Percentiles rank a stretch among this genome's conserved stretches.
Conservation (phyloP, 192 early-diverging fungal genomes). For the Haplosporangium gracile region DNA sequence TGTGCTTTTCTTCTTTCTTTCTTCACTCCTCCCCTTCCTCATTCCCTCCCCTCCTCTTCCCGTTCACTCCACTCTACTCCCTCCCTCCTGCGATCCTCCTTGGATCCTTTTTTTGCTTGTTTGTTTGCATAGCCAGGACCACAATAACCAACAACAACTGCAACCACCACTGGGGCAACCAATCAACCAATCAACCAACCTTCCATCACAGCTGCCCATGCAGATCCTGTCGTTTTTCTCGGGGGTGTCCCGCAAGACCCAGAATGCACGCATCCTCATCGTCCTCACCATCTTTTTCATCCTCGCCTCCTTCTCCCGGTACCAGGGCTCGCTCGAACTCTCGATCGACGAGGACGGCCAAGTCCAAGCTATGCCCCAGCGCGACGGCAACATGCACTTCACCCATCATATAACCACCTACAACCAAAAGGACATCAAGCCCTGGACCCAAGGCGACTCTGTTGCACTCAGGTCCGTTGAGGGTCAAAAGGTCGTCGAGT, state of each 20-base stretch:
- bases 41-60: background rate
- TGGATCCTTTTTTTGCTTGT: background rate
- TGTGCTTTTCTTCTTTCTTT: background rate
- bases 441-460: conserved; percentile 40
- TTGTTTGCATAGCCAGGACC: background rate
- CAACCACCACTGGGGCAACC: background rate
- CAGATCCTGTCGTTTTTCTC: conserved; percentile 2
- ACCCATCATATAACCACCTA: conserved; percentile 52
- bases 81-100: background rate
- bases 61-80: background rate
- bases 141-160: background rate
- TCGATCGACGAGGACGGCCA: conserved; percentile 52
- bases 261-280: conserved; percentile 30
- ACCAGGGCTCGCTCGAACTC: conserved; percentile 48
- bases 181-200: too few relatives aligned
- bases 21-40: background rate
- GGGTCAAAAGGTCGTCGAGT: conserved; percentile 30
- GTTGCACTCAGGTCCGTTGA: conserved; percentile 23
- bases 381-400: conserved; percentile 18
- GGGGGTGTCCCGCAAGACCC: conserved; percentile 21
- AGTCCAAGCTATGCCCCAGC: conserved; percentile 35
- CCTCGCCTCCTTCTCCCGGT: conserved; percentile 41
- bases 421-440: conserved; percentile 33
- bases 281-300: conserved; percentile 33
- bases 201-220: background rate